Base-by-base conservation (phyloP, 2,329 filamentous ascomycete species). In the Zymoseptoria passerinii region DNA sequence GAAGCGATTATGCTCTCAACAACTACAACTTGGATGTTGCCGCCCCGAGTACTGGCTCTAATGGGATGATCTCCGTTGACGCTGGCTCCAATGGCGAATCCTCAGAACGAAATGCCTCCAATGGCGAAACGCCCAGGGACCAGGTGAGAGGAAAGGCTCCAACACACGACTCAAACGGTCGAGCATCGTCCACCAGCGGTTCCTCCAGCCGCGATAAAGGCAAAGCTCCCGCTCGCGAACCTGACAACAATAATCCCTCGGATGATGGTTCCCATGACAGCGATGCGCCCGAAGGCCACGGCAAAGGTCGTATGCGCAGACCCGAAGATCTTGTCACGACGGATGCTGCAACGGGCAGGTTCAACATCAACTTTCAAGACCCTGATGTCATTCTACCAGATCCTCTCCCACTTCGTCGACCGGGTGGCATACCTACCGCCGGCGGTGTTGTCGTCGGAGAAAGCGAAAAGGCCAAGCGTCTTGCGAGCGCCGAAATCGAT, bases 61-160 rank as follows among this genome's bases (percentile, higher is more conserved):
- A 44, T 16, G 35, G 35, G n/a, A n/a, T n/a, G n/a, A n/a, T n/a
- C n/a, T n/a, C n/a, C n/a, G n/a, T n/a, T n/a, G n/a, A n/a, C 35
- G 35, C 10, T 40, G 35, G 35, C 35, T 40, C 35, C 10, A 40
- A 40, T 16, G 35, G 35, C 3, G 35, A 9, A 16, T 13, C 16
- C 16, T 13, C 9, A 9, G 35, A 13, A 4, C 35, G 6, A 13
- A 16, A 4, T 16, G 35, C 10, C 35, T 40, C 35, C 35, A 40
- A 40, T 40, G 9, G 35, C 4, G 35, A 44, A 44, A 16, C 13
- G n/a, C 35, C 35, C n/a, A 13, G 35, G n/a, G 59, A 58, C n/a
- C 58, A 58, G 23, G 59, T 56, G 8, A 61, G 58, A 50, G 59
- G 59, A 35, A 61, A 54, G 50, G 50, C 57, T 2, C 55, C 55